Percentiles rank a stretch among this genome's conserved stretches.
Conservation (phyloP, 441 rosid genomes). For the Erodium chrysanthum region DNA sequence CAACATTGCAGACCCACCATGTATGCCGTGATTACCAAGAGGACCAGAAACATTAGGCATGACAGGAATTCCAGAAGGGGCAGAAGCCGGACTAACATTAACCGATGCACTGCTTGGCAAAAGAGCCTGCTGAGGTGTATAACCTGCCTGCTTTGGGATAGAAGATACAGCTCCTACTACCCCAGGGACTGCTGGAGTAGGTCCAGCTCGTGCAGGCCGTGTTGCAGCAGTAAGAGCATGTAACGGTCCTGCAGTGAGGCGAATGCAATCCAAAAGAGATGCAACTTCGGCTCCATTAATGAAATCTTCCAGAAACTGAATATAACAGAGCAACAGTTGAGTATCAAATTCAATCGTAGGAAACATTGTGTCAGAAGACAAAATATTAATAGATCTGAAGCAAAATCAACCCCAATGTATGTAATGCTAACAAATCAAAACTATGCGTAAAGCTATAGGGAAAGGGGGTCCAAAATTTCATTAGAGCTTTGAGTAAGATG, state of each 20-base stretch:
- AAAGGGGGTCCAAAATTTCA: not conserved
- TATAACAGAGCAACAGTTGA: not conserved
- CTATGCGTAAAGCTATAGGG: not conserved
- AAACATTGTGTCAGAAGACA: not conserved
- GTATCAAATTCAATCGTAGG: not conserved
- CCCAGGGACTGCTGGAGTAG: conserved; percentile 55
- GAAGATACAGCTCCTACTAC: conserved; percentile 35
- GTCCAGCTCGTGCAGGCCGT: conserved; percentile 92
- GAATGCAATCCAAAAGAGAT: conserved; percentile 26
- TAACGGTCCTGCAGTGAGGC: conserved; percentile 57
- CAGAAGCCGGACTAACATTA: conserved; percentile 32
- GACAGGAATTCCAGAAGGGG: conserved; percentile 35
- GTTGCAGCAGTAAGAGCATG: conserved; percentile 95
- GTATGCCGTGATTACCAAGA: conserved; percentile 50
- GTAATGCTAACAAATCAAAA: not conserved
- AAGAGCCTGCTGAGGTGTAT: conserved; percentile 49
- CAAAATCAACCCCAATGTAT: not conserved
- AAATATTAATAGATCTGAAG: not conserved
- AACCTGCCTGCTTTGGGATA: conserved; percentile 57
- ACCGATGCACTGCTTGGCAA: conserved; percentile 18
- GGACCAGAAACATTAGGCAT: conserved; percentile 39
- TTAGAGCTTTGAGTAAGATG: not conserved
- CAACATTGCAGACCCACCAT: conserved; percentile 64
- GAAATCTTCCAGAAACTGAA: conserved; percentile 23
- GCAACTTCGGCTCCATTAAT: conserved; percentile 26